Percentiles rank a stretch among this genome's conserved stretches.
Conservation (phyloP, 2,329 filamentous ascomycete genomes). For the Aspergillus intermedius region DNA sequence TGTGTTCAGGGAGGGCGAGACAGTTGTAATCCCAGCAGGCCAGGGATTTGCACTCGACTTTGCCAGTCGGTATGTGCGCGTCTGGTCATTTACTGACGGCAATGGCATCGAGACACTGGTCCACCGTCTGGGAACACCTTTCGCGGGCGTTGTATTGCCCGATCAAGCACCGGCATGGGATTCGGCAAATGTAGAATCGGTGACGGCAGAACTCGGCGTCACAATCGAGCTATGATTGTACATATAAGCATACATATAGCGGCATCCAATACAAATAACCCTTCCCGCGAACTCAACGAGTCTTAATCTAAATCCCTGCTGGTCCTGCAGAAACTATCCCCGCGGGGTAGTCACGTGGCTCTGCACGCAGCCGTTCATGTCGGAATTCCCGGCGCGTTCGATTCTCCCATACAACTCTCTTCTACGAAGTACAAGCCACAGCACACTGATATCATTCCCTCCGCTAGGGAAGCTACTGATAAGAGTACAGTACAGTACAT, state of each 20-base stretch:
- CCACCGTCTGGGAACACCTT: slow-evolving; percentile 31
- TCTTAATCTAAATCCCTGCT: neutral
- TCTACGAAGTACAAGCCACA: neutral
- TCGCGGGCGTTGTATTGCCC: slow-evolving; percentile 33
- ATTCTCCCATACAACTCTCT: neutral
- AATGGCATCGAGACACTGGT: slow-evolving; percentile 45
- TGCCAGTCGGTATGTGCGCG: slow-evolving; percentile 42
- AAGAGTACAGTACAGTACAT: neutral
- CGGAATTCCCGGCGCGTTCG: slow-evolving; percentile 16
- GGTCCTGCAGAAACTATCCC: neutral
- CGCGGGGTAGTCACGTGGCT: slow-evolving; percentile 12
- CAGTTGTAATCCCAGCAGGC: slow-evolving; percentile 44
- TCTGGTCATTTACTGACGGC: slow-evolving; percentile 46
- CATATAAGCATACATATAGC: neutral
- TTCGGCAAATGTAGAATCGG: slow-evolving; percentile 11
- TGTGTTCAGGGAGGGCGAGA: slow-evolving; percentile 42
- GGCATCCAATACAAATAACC: too few species aligned
- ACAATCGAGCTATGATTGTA: slow-evolving; percentile 7
- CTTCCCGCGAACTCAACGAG: too few species aligned
- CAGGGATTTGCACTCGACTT: slow-evolving; percentile 42
- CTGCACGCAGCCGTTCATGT: neutral
- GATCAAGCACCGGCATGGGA: slow-evolving; percentile 27
- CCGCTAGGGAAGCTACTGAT: neutral
- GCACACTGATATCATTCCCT: neutral
- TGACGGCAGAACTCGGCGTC: slow-evolving; percentile 14